Evolutionary conservation across 805 yeast genomes (phyloP).

Genomic region (Candida cerambycidarum): DNA sequence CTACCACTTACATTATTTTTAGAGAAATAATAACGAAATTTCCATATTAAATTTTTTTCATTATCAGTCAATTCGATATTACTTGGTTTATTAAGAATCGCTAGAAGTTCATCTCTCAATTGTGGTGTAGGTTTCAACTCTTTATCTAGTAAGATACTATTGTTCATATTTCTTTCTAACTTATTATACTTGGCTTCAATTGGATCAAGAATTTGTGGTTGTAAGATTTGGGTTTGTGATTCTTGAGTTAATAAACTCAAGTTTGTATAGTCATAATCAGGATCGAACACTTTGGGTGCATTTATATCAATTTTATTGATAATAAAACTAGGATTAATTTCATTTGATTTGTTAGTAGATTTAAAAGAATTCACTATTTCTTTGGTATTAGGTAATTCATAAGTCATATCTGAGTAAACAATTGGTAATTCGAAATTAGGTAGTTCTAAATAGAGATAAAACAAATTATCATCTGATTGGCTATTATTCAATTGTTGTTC

Average conservation of each 20-base stretch:
- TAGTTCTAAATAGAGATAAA: conserved; percentile 38
- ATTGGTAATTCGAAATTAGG: conserved; percentile 45
- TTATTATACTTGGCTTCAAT: conserved; percentile 85
- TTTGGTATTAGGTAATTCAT: conserved; percentile 10
- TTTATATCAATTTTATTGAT: conserved; percentile 35
- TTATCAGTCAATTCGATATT: conserved; percentile 77
- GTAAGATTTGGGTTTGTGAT: conserved; percentile 1
- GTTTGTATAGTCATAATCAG: conserved; percentile 29
- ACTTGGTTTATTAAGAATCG: conserved; percentile 75
- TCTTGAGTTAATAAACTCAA: conserved; percentile 1
- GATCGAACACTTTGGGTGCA: conserved; percentile 40
- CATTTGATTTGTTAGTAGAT: conserved; percentile 1
- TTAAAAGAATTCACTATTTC: conserved; percentile 1
- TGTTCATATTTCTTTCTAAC: conserved; percentile 74
- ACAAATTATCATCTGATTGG: conserved; percentile 10
- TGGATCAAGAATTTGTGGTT: conserved; percentile 51
- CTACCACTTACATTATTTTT: no score
- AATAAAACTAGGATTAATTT: conserved; percentile 24
- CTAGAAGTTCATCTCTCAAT: conserved; percentile 68
- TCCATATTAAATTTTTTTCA: conserved; percentile 89
- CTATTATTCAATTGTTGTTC: conserved; percentile 8
- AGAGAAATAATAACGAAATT: conserved; percentile 72
- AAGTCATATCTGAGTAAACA: conserved; percentile 35
- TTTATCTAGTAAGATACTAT: conserved; percentile 71
- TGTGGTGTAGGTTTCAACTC: conserved; percentile 88